Evolutionary conservation across 78 protist genomes (phyloP), one percentile per base, ranked within the genome.

Genomic region (Polysphondylium violaceum): DNA sequence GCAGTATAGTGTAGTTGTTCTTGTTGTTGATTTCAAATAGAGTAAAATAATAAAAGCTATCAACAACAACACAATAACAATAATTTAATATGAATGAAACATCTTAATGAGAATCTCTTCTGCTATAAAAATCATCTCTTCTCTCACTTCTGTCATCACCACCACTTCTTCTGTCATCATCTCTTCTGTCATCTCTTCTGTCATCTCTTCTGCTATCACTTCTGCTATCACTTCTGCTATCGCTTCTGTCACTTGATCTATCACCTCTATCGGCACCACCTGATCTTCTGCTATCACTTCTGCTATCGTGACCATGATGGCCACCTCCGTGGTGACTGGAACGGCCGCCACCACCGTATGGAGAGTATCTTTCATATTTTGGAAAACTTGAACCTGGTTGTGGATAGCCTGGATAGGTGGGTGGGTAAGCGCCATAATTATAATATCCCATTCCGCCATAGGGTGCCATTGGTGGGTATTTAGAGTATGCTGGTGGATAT

Each of bases 361-460:
- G 68, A 8, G 71, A 55, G 25, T 74, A 74, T 38, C 83, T 33
- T 43, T 33, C 59, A 59, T 55, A 55, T 43, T 25, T 36, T 56
- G 65, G 65, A 40, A 40, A 23, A 0, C 60, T 25, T 61, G 74
- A 61, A 58, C 72, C 71, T 9, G n/a, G 2, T 16, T 56, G 38
- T 38, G 91, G 50, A 4, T 74, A 61, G 9, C 69, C 25, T 55
- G 72, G 71, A 36, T 83, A 83, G 2, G 58, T 51, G 16, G 74
- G 75, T 41, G 60, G 64, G 11, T 51, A 67, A 12, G 69, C 33
- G 2, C 47, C 65, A 41, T 78, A 78, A 51, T 69, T 67, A 44
- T 75, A 75, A 43, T 75, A 76, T 33, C 88, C 88, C 47, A 36
- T 63, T 9, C 73, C 86, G 5, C 76, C 74, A 50, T 78, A 78